Percentiles rank a stretch among this genome's conserved stretches.
These are phyloP conservation scores for Notholithocarpus densiflorus DNA, from an alignment of 306 rosid genomes.

Conservation along the genomic window DNA sequence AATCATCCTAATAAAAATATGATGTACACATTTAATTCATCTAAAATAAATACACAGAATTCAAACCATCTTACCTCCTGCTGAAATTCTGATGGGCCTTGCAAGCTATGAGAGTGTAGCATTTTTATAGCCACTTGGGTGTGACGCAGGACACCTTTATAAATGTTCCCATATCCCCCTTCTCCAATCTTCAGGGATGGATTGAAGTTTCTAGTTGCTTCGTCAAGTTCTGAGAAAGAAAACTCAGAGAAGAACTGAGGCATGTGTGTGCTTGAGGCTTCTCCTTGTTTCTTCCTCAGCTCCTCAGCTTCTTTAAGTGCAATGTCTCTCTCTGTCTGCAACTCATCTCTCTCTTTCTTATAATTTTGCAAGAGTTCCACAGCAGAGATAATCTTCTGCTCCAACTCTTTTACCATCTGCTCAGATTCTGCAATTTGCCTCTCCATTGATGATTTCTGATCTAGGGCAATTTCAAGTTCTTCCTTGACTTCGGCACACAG, in stretches of 20 bases:
- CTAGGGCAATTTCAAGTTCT: conserved; percentile 31
- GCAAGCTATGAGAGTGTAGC: conserved; percentile 38
- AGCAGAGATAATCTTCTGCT: conserved; percentile 40
- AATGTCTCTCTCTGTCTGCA: conserved; percentile 39
- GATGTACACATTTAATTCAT: not conserved
- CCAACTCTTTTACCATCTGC: conserved; percentile 30
- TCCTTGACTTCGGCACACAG: conserved; percentile 29
- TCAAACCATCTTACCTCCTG: conserved; percentile 43
- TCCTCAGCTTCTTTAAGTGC: conserved; percentile 54
- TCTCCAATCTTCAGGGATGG: conserved; percentile 52
- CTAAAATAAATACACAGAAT: not conserved
- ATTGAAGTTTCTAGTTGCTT: conserved; percentile 44
- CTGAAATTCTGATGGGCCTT: conserved; percentile 53
- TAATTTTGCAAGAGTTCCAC: conserved; percentile 45
- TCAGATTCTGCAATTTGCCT: conserved; percentile 39
- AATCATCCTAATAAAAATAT: not conserved
- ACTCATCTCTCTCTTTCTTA: conserved; percentile 46
- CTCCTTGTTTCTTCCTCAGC: conserved; percentile 42
- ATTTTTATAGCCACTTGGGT: conserved; percentile 53
- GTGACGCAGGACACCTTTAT: conserved; percentile 41
- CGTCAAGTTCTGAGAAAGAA: conserved; percentile 43
- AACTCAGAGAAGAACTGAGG: conserved; percentile 46
- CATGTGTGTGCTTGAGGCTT: conserved; percentile 23
- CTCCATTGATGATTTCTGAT: conserved; percentile 37
- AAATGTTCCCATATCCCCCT: conserved; percentile 58